Conservation (phyloP, 1,284 basidiomycete species). For the Cutaneotrichosporon sp. region DNA sequence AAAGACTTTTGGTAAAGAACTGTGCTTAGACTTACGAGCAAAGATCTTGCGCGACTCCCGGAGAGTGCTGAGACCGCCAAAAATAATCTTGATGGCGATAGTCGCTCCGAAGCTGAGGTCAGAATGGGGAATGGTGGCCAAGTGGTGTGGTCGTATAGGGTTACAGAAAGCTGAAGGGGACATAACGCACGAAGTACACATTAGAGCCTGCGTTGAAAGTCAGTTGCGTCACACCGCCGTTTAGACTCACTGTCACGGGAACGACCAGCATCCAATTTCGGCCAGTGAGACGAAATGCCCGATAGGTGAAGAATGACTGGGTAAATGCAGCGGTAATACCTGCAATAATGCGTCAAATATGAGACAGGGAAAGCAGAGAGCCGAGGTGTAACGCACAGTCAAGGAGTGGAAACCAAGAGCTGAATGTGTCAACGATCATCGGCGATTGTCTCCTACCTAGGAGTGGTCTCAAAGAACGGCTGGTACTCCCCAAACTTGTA, state of each 20-base stretch:
- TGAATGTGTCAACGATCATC: not conserved
- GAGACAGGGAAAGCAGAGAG: not conserved
- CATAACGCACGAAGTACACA: no score
- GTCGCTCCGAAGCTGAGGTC: no score
- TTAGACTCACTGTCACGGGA: constrained; percentile 21
- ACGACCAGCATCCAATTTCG: constrained; percentile 25
- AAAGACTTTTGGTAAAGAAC: no score
- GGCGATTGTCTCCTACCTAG: no score
- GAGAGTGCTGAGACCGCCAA: no score
- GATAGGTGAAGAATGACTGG: constrained; percentile 35
- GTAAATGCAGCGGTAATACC: constrained; percentile 6
- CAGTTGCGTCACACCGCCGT: no score
- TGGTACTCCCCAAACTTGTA: constrained; percentile 21
- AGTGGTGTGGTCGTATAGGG: no score
- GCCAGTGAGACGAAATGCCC: constrained; percentile 27
- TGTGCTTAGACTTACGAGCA: no score
- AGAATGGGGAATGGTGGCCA: no score
- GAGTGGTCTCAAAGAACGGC: constrained; percentile 15
- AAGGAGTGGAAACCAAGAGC: constrained; percentile 21
- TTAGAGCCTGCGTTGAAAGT: not conserved
- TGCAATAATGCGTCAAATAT: not conserved
- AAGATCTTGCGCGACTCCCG: no score
- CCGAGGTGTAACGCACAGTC: constrained; percentile 15
- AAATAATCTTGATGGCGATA: no score
- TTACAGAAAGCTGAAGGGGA: no score